These are phyloP conservation scores for Arthroderma sp. DNA, from an alignment of 2,329 filamentous ascomycete species.

Conservation along the genomic window DNA sequence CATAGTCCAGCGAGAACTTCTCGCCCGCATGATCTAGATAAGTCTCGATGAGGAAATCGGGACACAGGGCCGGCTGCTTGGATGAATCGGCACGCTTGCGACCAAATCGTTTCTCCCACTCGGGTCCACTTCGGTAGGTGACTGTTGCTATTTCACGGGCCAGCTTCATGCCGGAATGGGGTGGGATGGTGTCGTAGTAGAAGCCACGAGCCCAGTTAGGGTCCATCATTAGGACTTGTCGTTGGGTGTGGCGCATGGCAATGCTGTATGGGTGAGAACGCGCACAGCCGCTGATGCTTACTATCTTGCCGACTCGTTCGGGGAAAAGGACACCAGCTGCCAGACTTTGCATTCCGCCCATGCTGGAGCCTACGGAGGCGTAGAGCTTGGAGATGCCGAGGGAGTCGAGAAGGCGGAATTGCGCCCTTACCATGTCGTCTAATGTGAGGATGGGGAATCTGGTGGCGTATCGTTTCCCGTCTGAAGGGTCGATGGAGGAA, in stretches of 20 bases:
- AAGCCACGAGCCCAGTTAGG: slow-evolving; percentile 92
- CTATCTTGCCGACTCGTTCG: slow-evolving; percentile 65
- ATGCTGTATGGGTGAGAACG: slow-evolving; percentile 95
- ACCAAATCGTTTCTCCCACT: slow-evolving; percentile 94
- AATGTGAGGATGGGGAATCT: slow-evolving; percentile 91
- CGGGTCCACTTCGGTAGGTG: slow-evolving; percentile 88
- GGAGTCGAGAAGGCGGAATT: slow-evolving; percentile 74
- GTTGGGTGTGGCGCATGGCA: slow-evolving; percentile 94
- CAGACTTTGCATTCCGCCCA: slow-evolving; percentile 97
- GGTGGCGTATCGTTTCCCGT: slow-evolving; percentile 80
- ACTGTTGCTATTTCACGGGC: slow-evolving; percentile 95
- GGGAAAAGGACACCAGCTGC: slow-evolving; percentile 76
- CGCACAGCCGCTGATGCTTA: slow-evolving; percentile 85
- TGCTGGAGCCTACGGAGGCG: slow-evolving; percentile 87
- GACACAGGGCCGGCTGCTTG: slow-evolving; percentile 84
- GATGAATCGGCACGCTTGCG: slow-evolving; percentile 71
- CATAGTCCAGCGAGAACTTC: slow-evolving; percentile 95
- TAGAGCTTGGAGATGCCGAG: slow-evolving; percentile 68
- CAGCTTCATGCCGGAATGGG: slow-evolving; percentile 94
- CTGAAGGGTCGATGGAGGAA: slow-evolving; percentile 71
- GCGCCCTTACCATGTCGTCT: slow-evolving; percentile 93
- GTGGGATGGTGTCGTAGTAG: slow-evolving; percentile 79
- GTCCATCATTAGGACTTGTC: slow-evolving; percentile 98
- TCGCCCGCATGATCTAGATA: slow-evolving; percentile 96
- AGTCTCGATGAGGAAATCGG: slow-evolving; percentile 94